phyloP scores from a whole-genome alignment of 345 rosid species.

The Pseudoturritis turrita region DNA sequence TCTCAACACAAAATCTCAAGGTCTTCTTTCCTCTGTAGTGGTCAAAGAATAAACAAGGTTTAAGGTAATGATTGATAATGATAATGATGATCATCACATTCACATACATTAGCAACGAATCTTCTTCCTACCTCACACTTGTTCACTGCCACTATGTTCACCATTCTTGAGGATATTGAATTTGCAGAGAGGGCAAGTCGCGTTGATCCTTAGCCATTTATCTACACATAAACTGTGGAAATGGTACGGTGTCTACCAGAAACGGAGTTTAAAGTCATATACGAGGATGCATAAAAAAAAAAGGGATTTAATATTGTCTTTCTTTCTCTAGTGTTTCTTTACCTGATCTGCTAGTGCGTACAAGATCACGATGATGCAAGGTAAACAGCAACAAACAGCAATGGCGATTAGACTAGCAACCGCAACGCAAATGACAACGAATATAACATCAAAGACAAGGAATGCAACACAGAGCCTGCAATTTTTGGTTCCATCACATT shows the following conservation, averaged over 20 bases:
- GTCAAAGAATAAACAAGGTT: background rate
- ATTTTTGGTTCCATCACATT: too few relatives aligned
- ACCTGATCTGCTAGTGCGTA: slow-evolving; percentile 83
- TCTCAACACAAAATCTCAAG: background rate
- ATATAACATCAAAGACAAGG: slow-evolving; percentile 81
- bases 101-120: background rate
- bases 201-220: slow-evolving; percentile 66
- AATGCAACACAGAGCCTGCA: slow-evolving; percentile 83
- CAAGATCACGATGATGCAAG: slow-evolving; percentile 84
- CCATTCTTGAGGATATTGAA: slow-evolving; percentile 53
- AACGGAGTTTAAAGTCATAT: background rate
- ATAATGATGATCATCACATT: background rate
- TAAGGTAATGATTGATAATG: background rate
- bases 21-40: background rate
- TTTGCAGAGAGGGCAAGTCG: slow-evolving; percentile 78
- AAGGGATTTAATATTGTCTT: background rate
- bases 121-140: slow-evolving; percentile 29
- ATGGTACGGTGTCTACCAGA: slow-evolving; percentile 50
- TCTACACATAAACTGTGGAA: slow-evolving; percentile 62
- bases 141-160: slow-evolving; percentile 35
- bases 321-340: slow-evolving; percentile 1
- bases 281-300: background rate
- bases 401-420: slow-evolving; percentile 75
- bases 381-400: slow-evolving; percentile 93
- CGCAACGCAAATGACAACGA: slow-evolving; percentile 66